These are phyloP conservation scores for Amanita rubescens DNA, from an alignment of 768 basidiomycete genomes.

Conservation along the genomic window DNA sequence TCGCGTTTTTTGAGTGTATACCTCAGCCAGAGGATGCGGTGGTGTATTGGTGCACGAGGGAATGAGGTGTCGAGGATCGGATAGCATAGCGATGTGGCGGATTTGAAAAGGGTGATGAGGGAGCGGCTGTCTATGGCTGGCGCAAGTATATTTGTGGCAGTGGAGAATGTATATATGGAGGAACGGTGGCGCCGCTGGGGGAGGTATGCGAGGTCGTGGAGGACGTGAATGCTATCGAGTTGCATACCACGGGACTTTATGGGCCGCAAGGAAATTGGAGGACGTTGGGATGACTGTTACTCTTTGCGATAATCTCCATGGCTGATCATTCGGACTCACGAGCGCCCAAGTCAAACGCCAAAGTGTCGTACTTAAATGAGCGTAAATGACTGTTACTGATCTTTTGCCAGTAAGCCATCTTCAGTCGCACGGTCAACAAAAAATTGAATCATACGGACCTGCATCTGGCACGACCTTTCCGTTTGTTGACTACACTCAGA, in stretches of 20 bases:
- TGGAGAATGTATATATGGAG: conserved; percentile 98
- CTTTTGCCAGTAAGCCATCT: no score
- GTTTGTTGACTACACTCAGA: no score
- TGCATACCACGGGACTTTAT: conserved; percentile 89
- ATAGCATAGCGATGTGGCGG: conserved; percentile 58
- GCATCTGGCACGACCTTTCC: no score
- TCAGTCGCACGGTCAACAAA: no score
- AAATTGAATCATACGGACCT: no score
- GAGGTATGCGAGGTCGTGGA: conserved; percentile 62
- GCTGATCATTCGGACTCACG: no score
- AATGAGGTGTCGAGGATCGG: conserved; percentile 51
- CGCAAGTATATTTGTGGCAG: conserved; percentile 63
- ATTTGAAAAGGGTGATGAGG: conserved; percentile 37
- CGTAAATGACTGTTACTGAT: no score
- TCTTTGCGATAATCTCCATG: no score
- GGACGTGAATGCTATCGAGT: conserved; percentile 62
- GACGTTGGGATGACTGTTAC: conserved; percentile 69
- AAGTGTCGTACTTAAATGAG: no score
- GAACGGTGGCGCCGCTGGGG: conserved; percentile 72
- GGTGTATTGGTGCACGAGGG: conserved; percentile 86
- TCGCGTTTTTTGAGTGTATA: conserved; percentile 73
- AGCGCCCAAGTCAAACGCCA: no score
- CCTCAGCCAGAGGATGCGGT: conserved; percentile 75
- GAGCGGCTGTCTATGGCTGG: conserved; percentile 17
- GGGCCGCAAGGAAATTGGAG: conserved; percentile 67